These are phyloP conservation scores for Colletotrichum noveboracense DNA, from an alignment of 2,329 filamentous ascomycete genomes.

Conservation along the genomic window DNA sequence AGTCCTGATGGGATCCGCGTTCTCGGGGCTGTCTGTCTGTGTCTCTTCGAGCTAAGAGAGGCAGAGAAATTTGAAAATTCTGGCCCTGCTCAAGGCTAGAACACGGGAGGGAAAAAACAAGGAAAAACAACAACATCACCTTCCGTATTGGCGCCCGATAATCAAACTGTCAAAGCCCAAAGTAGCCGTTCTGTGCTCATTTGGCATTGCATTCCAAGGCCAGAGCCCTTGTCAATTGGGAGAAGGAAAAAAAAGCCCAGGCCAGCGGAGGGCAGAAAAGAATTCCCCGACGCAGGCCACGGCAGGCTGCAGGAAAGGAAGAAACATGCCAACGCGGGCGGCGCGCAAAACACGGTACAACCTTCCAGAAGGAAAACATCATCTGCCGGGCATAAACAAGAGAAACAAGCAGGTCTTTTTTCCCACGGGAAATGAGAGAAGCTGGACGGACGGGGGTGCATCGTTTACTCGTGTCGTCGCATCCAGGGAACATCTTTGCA, in stretches of 20 bases:
- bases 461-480: neutral
- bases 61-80: neutral
- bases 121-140: neutral
- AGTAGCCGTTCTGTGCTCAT: neutral
- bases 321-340: neutral
- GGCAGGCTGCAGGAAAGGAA: neutral
- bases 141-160: conserved; percentile 12
- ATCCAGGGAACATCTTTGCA: neutral
- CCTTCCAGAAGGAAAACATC: neutral
- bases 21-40: neutral
- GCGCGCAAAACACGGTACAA: neutral
- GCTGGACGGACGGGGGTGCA: neutral
- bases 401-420: neutral
- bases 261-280: neutral
- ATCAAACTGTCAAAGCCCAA: conserved; percentile 13
- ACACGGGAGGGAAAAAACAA: neutral
- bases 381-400: neutral
- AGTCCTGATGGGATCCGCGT: neutral
- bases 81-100: neutral
- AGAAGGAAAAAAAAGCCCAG: neutral
- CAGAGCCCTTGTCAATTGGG: conserved; percentile 5
- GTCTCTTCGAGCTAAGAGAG: neutral
- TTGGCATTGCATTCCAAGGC: conserved; percentile 12
- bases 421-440: neutral
- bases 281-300: neutral